Evolutionary conservation across 345 rosid genomes (phyloP), one percentile per base, ranked within the genome.

Genomic region (Gossypium herbaceum): DNA sequence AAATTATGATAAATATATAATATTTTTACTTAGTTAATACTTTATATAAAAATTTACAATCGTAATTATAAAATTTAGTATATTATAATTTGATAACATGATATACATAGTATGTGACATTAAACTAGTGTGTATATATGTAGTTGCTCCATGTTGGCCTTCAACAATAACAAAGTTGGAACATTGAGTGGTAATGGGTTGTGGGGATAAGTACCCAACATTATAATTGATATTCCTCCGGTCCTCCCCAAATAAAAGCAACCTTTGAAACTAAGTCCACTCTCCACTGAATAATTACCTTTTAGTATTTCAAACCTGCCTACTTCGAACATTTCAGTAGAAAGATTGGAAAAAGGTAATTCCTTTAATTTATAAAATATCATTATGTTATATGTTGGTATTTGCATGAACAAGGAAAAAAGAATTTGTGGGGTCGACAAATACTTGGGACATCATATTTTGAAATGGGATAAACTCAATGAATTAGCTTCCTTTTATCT

Each of bases 261-360:
- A 54, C 41, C 24, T 20, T 70, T 70, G 45, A 68, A 68, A 71
- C 72, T 66, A 77, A 77, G 63, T 73, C 82, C 80, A 69, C 34
- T 29, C 73, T 62, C 70, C 45, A 27, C 12, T 13, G 47, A 63
- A 34, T 51, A 45, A 45, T 8, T 45, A 8, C 54, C 17, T 3
- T 54, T 16, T 13, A 39, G 17, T 29, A 27, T 71, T 57, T 17
- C 22, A 34, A 55, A n/a, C 63, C 17, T 71, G 16, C 74, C 12
- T 25, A 47, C 74, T 39, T 39, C 56, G 25, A 61, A 13, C n/a
- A 71, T 71, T 76, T 27, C 3, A 6, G 45, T 51, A 69, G 64
- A 34, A 59, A 51, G 56, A 48, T 25, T 24, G 20, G 72, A 71
- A 34, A 4, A 55, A 34, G 43, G 24, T 52, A 16, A 50, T 25